Conservation (phyloP, 2,329 filamentous ascomycete genomes). For the Venturia aucupariae region DNA sequence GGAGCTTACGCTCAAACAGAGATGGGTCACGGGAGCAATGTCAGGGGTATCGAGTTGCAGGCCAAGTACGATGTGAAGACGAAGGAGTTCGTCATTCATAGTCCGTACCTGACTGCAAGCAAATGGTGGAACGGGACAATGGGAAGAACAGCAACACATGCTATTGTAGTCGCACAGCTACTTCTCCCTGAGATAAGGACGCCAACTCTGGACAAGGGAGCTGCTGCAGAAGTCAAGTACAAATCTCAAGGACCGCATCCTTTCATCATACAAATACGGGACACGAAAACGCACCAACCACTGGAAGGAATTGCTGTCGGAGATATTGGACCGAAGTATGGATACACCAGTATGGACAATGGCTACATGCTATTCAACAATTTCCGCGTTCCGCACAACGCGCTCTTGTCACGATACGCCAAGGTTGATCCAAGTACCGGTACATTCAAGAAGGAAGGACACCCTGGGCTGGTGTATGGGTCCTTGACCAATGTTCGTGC, state of each 20-base stretch:
- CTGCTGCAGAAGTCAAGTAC: conserved; percentile 21
- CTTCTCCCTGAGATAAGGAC: conserved; percentile 31
- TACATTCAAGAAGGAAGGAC: conserved; percentile 36
- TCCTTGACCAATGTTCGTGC: conserved; percentile 41
- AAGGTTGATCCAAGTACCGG: conserved; percentile 38
- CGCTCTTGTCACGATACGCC: conserved; percentile 42
- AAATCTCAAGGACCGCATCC: conserved; percentile 42
- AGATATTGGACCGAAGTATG: conserved; percentile 49
- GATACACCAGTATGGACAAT: conserved; percentile 45
- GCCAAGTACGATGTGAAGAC: conserved; percentile 37
- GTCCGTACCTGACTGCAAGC: conserved; percentile 42
- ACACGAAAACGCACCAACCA: conserved; percentile 39
- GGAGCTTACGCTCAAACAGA: conserved; percentile 45
- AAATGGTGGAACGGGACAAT: conserved; percentile 49
- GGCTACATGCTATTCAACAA: conserved; percentile 45
- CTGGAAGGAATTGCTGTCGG: conserved; percentile 41
- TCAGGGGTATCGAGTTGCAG: conserved; percentile 40
- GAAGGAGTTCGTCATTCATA: conserved; percentile 42
- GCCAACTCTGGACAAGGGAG: conserved; percentile 12
- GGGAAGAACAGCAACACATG: conserved; percentile 46
- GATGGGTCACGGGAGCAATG: conserved; percentile 44
- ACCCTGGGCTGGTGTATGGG: conserved; percentile 42
- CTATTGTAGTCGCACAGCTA: conserved; percentile 45
- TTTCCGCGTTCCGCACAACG: conserved; percentile 37
- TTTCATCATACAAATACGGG: conserved; percentile 44